Conservation (phyloP, 2,329 filamentous ascomycete species). For the Sporothrix pallida region DNA sequence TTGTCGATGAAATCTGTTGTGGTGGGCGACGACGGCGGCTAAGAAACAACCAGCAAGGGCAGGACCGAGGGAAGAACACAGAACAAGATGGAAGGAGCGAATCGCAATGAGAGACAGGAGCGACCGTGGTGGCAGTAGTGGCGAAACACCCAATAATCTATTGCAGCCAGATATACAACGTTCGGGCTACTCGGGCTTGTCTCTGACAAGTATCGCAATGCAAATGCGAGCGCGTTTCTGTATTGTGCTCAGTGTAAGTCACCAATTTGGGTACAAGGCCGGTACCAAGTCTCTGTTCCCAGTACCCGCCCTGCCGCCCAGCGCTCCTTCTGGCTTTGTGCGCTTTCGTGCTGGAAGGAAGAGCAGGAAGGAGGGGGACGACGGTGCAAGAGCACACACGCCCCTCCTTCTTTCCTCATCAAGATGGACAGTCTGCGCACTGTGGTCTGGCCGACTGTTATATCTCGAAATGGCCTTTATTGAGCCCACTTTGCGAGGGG, state of each 20-base stretch:
- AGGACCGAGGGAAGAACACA: slow-evolving; percentile 25
- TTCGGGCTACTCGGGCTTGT: background rate
- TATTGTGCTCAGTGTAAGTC: background rate
- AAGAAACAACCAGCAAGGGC: background rate
- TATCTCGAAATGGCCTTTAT: background rate
- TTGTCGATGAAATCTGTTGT: background rate
- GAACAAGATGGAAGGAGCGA: slow-evolving; percentile 27
- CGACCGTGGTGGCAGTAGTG: slow-evolving; percentile 26
- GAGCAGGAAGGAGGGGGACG: background rate
- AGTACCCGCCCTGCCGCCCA: background rate
- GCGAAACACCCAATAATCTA: slow-evolving; percentile 23
- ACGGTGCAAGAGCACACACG: background rate
- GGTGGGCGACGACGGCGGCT: slow-evolving; percentile 23
- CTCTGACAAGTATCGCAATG: background rate
- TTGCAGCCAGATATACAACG: background rate
- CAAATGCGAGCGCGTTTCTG: background rate
- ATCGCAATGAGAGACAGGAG: background rate
- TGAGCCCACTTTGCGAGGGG: background rate
- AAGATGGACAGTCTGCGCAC: background rate
- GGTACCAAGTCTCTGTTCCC: background rate
- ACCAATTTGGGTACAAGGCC: slow-evolving; percentile 15
- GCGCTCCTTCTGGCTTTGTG: background rate
- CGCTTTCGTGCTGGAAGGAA: background rate
- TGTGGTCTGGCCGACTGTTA: slow-evolving; percentile 4
- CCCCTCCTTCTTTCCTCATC: slow-evolving; percentile 24